A percentile compares a stretch with the other conserved stretches of the same genome.
Evolutionary conservation across 495 filamentous ascomycete species (phyloP).

Genomic region (Penicillium arizonense): DNA sequence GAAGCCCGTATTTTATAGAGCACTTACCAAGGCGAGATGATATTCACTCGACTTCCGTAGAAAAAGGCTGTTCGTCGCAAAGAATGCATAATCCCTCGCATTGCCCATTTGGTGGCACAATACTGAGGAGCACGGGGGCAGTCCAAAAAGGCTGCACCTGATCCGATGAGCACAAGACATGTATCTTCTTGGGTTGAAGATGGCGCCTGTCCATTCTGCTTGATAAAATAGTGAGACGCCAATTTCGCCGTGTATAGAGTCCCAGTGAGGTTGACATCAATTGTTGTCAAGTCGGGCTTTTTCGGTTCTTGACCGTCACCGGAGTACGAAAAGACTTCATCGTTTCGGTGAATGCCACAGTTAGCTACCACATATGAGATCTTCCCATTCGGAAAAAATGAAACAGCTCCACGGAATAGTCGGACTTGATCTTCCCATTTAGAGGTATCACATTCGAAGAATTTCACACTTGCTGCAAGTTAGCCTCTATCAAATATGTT

Average conservation of each 20-base stretch:
- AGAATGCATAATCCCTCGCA: slow-evolving; percentile 28
- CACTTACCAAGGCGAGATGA: slow-evolving; percentile 22
- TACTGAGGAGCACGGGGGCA: slow-evolving; percentile 21
- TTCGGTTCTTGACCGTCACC: slow-evolving; percentile 23
- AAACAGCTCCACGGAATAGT: slow-evolving; percentile 34
- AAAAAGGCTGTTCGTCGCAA: slow-evolving; percentile 18
- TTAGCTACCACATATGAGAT: slow-evolving; percentile 47
- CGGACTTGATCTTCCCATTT: slow-evolving; percentile 34
- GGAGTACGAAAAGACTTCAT: slow-evolving; percentile 32
- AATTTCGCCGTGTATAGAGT: slow-evolving; percentile 44
- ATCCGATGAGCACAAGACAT: slow-evolving; percentile 26
- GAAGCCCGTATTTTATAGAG: too few relatives aligned
- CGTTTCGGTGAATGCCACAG: slow-evolving; percentile 43
- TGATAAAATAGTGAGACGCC: slow-evolving; percentile 40
- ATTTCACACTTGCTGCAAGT: slow-evolving; percentile 12
- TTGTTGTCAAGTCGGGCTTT: slow-evolving; percentile 35
- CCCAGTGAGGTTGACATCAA: slow-evolving; percentile 42
- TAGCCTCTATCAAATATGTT: background rate
- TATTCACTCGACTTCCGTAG: slow-evolving; percentile 21
- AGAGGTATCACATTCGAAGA: slow-evolving; percentile 10
- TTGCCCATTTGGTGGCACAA: slow-evolving; percentile 27
- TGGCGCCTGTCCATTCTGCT: slow-evolving; percentile 14
- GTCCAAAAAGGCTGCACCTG: slow-evolving; percentile 29
- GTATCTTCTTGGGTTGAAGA: slow-evolving; percentile 17
- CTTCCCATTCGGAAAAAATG: slow-evolving; percentile 28